Base-by-base conservation (phyloP, 768 basidiomycete species). In the Mrakia blollopis region DNA sequence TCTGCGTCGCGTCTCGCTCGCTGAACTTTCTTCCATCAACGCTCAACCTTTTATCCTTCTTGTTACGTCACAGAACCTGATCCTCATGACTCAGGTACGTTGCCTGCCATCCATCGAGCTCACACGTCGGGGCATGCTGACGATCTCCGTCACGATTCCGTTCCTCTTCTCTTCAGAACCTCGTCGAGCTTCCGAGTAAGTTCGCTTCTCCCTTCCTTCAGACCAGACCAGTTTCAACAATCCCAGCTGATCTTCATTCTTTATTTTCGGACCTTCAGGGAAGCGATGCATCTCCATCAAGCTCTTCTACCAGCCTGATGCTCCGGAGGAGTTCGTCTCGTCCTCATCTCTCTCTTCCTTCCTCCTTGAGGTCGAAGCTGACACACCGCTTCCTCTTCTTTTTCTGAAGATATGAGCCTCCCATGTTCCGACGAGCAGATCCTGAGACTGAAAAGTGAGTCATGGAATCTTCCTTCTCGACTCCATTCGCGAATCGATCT, bases 221-320 rank as follows among this genome's bases (percentile, higher is more conserved):
- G n/a, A n/a, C n/a, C 7, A 0, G 13, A 37, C 23, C 2, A 32
- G 0, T 3, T 23, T 13, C 18, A 2, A 50, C 4, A 21, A 14
- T 0, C n/a, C 18, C 5, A 0, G 3, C 37, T 57, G 72, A 72
- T 39, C 54, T 10, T 14, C 2, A 30, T 35, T 37, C 28, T 35
- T n/a, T 32, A 10, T 7, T n/a, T 30, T 72, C 37, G 14, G 5
- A 0, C 30, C 8, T 21, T 5, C 50, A 72, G 72, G 72, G 30
- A 74, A 74, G n/a, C 73, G 73, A 74, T 74, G 63, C 65, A 60
- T 67, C 50, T 30, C 62, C 28, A 30, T 74, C 41, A 74, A 63
- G 73, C 52, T 74, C 61, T 74, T 74, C 63, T 74, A 74, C 25
- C 14, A 65, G 41, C 37, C 37, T 28, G 32, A 67, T 30, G 73